Conservation (phyloP, 176 grass and related monocot genomes). For the Zoysia pacifica region DNA sequence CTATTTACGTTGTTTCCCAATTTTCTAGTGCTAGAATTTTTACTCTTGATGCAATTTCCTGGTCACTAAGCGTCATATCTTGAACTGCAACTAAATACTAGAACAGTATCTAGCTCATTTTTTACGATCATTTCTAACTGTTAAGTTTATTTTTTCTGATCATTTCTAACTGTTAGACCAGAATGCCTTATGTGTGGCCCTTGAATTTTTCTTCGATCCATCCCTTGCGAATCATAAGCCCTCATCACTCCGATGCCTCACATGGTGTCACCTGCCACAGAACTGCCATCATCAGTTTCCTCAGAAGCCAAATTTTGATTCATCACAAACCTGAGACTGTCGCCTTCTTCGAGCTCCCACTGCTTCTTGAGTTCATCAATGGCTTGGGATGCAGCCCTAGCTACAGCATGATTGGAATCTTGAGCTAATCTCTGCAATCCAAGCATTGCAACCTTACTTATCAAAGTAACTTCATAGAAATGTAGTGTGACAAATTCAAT, state of each 20-base stretch:
- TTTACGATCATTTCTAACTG: background rate
- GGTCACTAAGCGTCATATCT: background rate
- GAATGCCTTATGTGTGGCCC: background rate
- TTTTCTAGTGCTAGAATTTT: constrained; percentile 3
- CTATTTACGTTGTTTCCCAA: constrained; percentile 15
- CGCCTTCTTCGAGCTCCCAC: constrained; percentile 98
- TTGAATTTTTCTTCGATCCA: background rate
- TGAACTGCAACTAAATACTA: background rate
- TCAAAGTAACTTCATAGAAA: background rate
- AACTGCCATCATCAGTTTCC: constrained; percentile 32
- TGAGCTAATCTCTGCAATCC: constrained; percentile 73
- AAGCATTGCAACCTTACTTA: constrained; percentile 17
- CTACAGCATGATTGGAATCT: constrained; percentile 81
- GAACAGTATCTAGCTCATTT: background rate
- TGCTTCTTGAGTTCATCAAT: constrained; percentile 86
- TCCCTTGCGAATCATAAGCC: background rate
- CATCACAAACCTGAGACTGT: constrained; percentile 82
- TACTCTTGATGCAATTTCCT: background rate
- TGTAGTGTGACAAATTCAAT: constrained; percentile 9
- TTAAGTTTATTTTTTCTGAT: background rate
- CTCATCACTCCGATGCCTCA: constrained; percentile 26
- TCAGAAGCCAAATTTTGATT: constrained; percentile 45
- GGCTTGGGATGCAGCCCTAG: constrained; percentile 71
- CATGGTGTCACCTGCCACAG: constrained; percentile 18
- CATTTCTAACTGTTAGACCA: background rate